A percentile compares a stretch with the other conserved stretches of the same genome.
Evolutionary conservation across 2,329 filamentous ascomycete genomes (phyloP).

Genomic region (Exophiala spinifera): DNA sequence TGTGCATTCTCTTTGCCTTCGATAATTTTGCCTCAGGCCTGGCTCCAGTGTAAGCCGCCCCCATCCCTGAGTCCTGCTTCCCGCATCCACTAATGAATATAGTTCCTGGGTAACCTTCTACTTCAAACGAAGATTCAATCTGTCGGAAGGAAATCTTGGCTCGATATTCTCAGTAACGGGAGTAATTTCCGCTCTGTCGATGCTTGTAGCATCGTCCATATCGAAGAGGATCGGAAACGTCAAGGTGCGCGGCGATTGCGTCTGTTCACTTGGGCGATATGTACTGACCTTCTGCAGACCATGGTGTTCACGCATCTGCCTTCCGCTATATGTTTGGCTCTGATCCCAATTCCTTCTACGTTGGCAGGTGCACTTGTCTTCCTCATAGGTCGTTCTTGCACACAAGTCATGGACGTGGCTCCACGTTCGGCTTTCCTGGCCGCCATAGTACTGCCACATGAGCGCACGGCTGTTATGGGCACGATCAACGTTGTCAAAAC

Average conservation of each 20-base stretch:
- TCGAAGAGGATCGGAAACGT: constrained; percentile 60
- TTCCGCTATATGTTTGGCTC: constrained; percentile 57
- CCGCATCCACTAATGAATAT: constrained; percentile 39
- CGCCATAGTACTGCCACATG: constrained; percentile 61
- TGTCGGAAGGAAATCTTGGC: constrained; percentile 53
- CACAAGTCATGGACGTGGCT: constrained; percentile 68
- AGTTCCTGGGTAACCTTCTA: constrained; percentile 55
- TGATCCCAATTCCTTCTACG: constrained; percentile 56
- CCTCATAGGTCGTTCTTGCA: constrained; percentile 57
- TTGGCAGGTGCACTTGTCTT: constrained; percentile 54
- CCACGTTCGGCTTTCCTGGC: constrained; percentile 64
- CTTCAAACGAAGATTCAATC: constrained; percentile 54
- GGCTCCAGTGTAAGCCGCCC: constrained; percentile 45
- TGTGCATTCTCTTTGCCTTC: constrained; percentile 66
- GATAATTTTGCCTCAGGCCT: constrained; percentile 71
- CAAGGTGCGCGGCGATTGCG: constrained; percentile 30
- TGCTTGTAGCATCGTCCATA: constrained; percentile 22
- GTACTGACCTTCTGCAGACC: constrained; percentile 45
- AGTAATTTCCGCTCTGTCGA: constrained; percentile 47
- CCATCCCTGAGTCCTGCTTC: constrained; percentile 30
- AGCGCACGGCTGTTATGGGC: constrained; percentile 67
- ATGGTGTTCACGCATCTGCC: constrained; percentile 63
- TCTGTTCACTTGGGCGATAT: background rate
- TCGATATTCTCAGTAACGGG: constrained; percentile 52
- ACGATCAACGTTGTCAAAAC: constrained; percentile 62